These are phyloP conservation scores for Cetraspora pellucida DNA, from an alignment of 192 early-diverging fungal genomes.

Conservation along the genomic window DNA sequence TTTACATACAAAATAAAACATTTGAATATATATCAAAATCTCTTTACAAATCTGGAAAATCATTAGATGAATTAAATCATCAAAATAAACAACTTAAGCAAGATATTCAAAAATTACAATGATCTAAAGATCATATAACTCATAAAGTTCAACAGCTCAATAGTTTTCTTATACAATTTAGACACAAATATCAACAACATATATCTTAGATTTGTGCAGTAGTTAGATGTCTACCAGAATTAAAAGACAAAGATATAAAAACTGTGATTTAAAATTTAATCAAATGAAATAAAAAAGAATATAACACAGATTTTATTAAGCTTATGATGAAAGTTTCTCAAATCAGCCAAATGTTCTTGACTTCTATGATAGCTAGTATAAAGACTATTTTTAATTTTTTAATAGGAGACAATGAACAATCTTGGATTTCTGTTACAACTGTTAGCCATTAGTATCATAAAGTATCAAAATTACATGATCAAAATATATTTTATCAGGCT, in stretches of 20 bases:
- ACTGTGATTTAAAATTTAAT: slow-evolving; percentile 3
- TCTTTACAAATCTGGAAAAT: background rate
- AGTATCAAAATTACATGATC: slow-evolving; percentile 3
- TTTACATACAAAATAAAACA: slow-evolving; percentile 1
- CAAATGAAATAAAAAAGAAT: slow-evolving; percentile 10
- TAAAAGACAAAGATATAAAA: background rate
- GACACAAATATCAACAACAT: background rate
- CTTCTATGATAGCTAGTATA: background rate
- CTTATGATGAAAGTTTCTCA: too few species aligned
- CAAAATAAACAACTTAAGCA: background rate
- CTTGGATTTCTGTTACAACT: slow-evolving; percentile 8
- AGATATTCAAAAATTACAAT: background rate
- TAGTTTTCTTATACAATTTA: background rate
- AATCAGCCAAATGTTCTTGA: background rate
- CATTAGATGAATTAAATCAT: too few species aligned
- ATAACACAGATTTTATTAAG: slow-evolving; percentile 7
- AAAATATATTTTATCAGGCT: background rate
- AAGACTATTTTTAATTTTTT: slow-evolving; percentile 20
- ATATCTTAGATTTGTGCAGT: background rate
- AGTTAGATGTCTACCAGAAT: background rate
- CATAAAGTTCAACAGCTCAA: background rate
- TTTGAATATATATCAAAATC: background rate
- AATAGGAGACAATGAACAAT: background rate
- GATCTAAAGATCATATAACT: background rate
- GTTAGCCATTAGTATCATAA: background rate